phyloP scores from a whole-genome alignment of 148 eudicot genomes.

The Dianthus caryophyllus region DNA sequence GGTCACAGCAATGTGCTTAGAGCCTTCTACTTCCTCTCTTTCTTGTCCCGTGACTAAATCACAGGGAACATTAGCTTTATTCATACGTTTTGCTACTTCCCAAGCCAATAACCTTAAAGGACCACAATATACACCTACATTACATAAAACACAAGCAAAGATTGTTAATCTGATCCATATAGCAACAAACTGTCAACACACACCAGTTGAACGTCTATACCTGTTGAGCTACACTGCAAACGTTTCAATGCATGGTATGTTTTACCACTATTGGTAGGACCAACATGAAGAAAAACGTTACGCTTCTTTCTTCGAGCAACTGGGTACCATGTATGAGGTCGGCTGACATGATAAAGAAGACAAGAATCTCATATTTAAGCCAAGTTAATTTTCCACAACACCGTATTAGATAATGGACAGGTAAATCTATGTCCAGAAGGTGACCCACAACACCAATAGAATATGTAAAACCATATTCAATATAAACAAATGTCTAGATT shows the following conservation, averaged over 20 bases:
- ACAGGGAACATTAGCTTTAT: conserved; percentile 86
- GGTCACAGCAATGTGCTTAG: conserved; percentile 83
- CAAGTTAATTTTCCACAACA: neutral
- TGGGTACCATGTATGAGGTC: conserved; percentile 97
- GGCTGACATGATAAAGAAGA: conserved; percentile 29
- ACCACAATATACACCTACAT: conserved; percentile 88
- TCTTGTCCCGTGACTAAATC: conserved; percentile 94
- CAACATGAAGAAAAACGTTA: conserved; percentile 75
- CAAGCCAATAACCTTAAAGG: conserved; percentile 94
- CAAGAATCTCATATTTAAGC: neutral
- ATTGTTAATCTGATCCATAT: conserved; percentile 9
- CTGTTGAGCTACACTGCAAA: conserved; percentile 79
- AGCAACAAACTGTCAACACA: neutral
- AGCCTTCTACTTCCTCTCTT: conserved; percentile 77
- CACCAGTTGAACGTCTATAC: conserved; percentile 32
- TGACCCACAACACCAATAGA: neutral
- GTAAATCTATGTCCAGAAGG: neutral
- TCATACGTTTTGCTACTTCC: conserved; percentile 94
- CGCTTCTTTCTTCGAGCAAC: conserved; percentile 74
- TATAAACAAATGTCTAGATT: neutral
- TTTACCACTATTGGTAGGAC: conserved; percentile 98
- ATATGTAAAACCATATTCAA: neutral
- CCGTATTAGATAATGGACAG: neutral
- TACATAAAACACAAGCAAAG: conserved; percentile 16
- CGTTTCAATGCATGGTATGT: conserved; percentile 83